Percentiles rank a stretch among this genome's conserved stretches.
Conservation (phyloP, 441 rosid genomes). For the Capsella rubella region DNA sequence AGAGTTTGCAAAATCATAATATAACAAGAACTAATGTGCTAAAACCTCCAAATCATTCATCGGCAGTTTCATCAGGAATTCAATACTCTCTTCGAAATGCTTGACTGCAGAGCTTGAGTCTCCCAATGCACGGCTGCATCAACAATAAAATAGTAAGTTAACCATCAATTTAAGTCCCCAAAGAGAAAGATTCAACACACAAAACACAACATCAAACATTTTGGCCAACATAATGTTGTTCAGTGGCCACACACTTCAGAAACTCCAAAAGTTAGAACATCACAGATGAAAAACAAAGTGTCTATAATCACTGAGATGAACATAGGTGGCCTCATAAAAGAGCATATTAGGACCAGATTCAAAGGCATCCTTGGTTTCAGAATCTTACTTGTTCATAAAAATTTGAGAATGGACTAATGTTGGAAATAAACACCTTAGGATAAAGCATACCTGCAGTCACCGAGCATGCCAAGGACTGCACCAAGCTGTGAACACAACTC, state of each 20-base stretch:
- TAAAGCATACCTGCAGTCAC: slow-evolving; percentile 78
- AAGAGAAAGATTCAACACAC: slow-evolving; percentile 24
- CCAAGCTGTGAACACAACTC: slow-evolving; percentile 98
- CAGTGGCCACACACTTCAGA: background rate
- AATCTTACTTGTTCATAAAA: slow-evolving; percentile 17
- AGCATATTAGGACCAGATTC: slow-evolving; percentile 8
- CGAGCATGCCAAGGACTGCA: slow-evolving; percentile 97
- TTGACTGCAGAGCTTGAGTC: slow-evolving; percentile 76
- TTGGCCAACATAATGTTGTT: background rate
- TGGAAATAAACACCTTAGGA: slow-evolving; percentile 1
- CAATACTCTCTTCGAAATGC: slow-evolving; percentile 91
- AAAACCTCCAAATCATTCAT: slow-evolving; percentile 82
- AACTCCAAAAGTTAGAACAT: slow-evolving; percentile 2
- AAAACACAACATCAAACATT: slow-evolving; percentile 15
- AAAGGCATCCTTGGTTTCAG: background rate
- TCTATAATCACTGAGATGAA: background rate
- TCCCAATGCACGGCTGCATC: slow-evolving; percentile 88
- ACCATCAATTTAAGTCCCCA: background rate
- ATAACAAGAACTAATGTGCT: slow-evolving; percentile 23
- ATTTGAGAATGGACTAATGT: background rate
- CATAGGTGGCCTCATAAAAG: background rate
- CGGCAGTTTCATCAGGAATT: slow-evolving; percentile 76
- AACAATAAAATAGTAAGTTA: slow-evolving; percentile 12
- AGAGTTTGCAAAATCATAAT: background rate
- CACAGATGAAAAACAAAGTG: slow-evolving; percentile 13